phyloP scores from a whole-genome alignment of 805 yeast genomes.

The Kuraishia cidri region DNA sequence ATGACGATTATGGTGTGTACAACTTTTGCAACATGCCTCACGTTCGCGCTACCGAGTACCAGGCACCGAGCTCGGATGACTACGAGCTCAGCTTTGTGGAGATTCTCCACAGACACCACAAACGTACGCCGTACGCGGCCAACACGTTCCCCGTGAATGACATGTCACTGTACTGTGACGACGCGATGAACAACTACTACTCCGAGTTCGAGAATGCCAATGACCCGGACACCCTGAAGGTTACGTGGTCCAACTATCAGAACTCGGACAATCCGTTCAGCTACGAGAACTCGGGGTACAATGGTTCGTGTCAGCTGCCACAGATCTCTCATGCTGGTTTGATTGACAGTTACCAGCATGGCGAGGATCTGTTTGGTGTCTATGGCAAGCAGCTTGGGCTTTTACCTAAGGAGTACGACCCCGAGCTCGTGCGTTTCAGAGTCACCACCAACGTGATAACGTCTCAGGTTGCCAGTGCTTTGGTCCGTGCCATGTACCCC shows the following conservation, averaged over 20 bases:
- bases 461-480: slow-evolving; percentile 26
- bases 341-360: slow-evolving; percentile 28
- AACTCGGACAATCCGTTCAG: slow-evolving; percentile 19
- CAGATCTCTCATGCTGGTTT: slow-evolving; percentile 30
- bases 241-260: slow-evolving; percentile 15
- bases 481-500: slow-evolving; percentile 28
- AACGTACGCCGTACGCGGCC: slow-evolving; percentile 28
- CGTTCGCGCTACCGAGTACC: slow-evolving; percentile 21
- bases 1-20: slow-evolving; percentile 23
- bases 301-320: slow-evolving; percentile 27
- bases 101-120: slow-evolving; percentile 33
- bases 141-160: slow-evolving; percentile 10
- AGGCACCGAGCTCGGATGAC: slow-evolving; percentile 10
- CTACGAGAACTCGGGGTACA: slow-evolving; percentile 13
- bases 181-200: neutral
- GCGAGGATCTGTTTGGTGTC: slow-evolving; percentile 24
- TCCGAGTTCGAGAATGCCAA: neutral
- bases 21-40: slow-evolving; percentile 39
- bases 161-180: slow-evolving; percentile 1
- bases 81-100: slow-evolving; percentile 26
- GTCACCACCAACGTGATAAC: slow-evolving; percentile 30
- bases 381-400: slow-evolving; percentile 23
- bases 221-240: too few relatives aligned
- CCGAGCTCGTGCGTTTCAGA: slow-evolving; percentile 19
- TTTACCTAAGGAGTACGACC: slow-evolving; percentile 24